A percentile compares a stretch with the other conserved stretches of the same genome.
phyloP scores from a whole-genome alignment of 2,329 filamentous ascomycete genomes.

The Rhytidhysteron rufulum region DNA sequence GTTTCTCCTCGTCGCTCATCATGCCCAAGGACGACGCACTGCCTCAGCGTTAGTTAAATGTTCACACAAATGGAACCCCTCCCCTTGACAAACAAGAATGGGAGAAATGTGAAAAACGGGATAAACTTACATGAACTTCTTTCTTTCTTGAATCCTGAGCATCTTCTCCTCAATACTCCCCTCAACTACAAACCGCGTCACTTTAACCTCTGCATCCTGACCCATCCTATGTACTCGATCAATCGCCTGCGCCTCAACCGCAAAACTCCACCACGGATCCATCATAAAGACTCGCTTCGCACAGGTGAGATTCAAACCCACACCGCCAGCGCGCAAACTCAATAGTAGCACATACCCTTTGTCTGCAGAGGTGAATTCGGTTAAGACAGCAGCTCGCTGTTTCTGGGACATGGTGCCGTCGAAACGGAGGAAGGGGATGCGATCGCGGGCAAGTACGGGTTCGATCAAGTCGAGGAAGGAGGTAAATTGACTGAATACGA shows the following conservation, averaged over 20 bases:
- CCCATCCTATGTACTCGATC: slow-evolving; percentile 98
- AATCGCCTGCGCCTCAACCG: slow-evolving; percentile 93
- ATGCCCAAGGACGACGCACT: slow-evolving; percentile 93
- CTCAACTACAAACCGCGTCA: slow-evolving; percentile 84
- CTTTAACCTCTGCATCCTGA: slow-evolving; percentile 78
- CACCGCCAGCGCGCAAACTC: slow-evolving; percentile 83
- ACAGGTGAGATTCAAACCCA: slow-evolving; percentile 86
- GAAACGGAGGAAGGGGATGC: slow-evolving; percentile 78
- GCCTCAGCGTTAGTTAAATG: slow-evolving; percentile 12
- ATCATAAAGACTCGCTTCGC: slow-evolving; percentile 95
- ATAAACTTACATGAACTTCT: slow-evolving; percentile 82
- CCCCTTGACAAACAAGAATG: slow-evolving; percentile 6
- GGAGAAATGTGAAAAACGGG: not conserved
- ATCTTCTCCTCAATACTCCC: slow-evolving; percentile 94
- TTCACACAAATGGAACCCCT: slow-evolving; percentile 11
- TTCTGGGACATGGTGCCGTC: slow-evolving; percentile 91
- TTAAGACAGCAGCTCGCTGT: slow-evolving; percentile 71
- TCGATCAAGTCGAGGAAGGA: slow-evolving; percentile 91
- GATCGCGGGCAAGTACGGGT: slow-evolving; percentile 67
- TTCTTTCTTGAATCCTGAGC: slow-evolving; percentile 87
- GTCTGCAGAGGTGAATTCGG: slow-evolving; percentile 57
- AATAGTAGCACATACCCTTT: slow-evolving; percentile 75
- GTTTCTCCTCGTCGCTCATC: slow-evolving; percentile 93
- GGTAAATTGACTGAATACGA: slow-evolving; percentile 96
- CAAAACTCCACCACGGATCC: slow-evolving; percentile 99